Evolutionary conservation across 495 filamentous ascomycete species (phyloP).

Genomic region (Neurospora sp.): DNA sequence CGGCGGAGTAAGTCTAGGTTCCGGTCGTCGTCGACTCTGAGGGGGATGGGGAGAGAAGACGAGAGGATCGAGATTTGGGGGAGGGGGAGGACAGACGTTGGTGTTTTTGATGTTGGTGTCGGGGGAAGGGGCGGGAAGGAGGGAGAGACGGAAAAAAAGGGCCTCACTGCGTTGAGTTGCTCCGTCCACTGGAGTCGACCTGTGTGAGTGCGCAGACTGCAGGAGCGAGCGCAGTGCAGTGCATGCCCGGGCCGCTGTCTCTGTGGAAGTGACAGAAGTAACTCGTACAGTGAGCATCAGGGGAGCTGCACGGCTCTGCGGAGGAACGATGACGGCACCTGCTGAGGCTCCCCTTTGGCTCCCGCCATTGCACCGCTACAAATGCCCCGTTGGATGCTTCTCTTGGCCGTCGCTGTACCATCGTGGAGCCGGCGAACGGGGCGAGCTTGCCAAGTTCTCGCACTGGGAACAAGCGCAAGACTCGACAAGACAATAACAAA

Average conservation of each 20-base stretch:
- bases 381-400: background rate
- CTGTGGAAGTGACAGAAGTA: background rate
- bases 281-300: background rate
- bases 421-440: background rate
- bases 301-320: background rate
- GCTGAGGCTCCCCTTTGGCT: background rate
- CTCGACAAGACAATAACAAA: background rate
- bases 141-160: constrained; percentile 1
- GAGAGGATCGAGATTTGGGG: background rate
- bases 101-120: background rate
- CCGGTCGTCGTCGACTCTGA: background rate
- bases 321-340: background rate
- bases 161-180: background rate
- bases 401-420: background rate
- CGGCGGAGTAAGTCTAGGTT: constrained; percentile 44
- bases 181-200: background rate
- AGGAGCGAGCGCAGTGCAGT: background rate
- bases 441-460: background rate
- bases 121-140: constrained; percentile 5
- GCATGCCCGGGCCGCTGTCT: background rate
- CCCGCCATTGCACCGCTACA: background rate
- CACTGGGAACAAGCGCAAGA: background rate
- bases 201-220: background rate
- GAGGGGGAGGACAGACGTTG: background rate
- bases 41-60: background rate